Evolutionary conservation across 2,329 filamentous ascomycete species (phyloP), one percentile per base, ranked within the genome.

Genomic region (Talaromyces sp.): DNA sequence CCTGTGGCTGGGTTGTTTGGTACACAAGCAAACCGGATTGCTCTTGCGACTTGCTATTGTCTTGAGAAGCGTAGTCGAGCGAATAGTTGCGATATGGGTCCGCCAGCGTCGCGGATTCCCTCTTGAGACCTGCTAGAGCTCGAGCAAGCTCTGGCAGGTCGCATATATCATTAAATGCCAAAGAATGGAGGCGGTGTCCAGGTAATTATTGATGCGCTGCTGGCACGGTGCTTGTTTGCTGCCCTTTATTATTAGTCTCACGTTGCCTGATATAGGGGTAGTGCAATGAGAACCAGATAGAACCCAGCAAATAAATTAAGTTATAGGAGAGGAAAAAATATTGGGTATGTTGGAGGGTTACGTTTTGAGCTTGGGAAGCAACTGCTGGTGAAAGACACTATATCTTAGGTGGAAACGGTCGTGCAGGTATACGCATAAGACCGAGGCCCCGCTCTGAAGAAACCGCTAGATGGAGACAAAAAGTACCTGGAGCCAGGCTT

Each of bases 1-100:
- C 60, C 70, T 78, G 70, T 53, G 72, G 68, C 54, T 75, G 73
- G 55, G 69, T 72, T 66, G 81, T 69, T 70, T 86, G 84, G 78
- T 88, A 89, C 68, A 82, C 77, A 74, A 88, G 83, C 72, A 84
- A 80, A 73, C 82, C 81, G 73, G 88, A 84, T 74, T 81, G 81
- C 75, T 87, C 85, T 74, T 85, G 81, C 76, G 81, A 82, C 78
- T 85, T 78, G 80, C 87, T 83, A 77, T 82, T 81, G 26, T 62
- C 84, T 79, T 88, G 87, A 74, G 85, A 80, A 78, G 86, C 82
- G 80, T 89, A 90, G 75, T 88, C 85, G 83, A 89, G 86, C 84
- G 88, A 84, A 82, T 88, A 88, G 80, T 87, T 85, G 83, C 86
- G 85, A 81, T 90, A 90, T 77, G 87, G 85, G 82, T 85, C 83